Evolutionary conservation across 257 asterid genomes (phyloP).

Genomic region (Lycium barbarum): DNA sequence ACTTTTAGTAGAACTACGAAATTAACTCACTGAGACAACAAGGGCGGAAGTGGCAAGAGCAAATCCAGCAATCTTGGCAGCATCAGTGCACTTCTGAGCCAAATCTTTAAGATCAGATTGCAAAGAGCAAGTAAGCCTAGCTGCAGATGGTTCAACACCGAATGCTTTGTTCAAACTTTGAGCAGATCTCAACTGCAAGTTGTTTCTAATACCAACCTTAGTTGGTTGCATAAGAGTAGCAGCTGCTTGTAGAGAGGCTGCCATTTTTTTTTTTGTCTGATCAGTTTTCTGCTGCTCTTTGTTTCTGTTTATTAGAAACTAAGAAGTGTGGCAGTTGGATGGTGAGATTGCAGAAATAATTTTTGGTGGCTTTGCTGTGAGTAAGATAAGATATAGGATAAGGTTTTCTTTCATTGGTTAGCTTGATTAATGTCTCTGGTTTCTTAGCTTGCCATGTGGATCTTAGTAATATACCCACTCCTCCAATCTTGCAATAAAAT

Average conservation of each 20-base stretch:
- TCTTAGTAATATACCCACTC: slow-evolving; percentile 33
- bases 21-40: slow-evolving; percentile 66
- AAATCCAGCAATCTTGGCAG: slow-evolving; percentile 93
- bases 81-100: slow-evolving; percentile 80
- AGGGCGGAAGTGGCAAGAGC: slow-evolving; percentile 99
- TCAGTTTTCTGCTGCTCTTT: not conserved
- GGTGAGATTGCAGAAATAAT: slow-evolving; percentile 31
- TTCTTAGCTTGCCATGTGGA: slow-evolving; percentile 56
- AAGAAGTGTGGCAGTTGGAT: slow-evolving; percentile 30
- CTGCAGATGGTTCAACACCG: slow-evolving; percentile 60
- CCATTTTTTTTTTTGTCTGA: slow-evolving; percentile 54
- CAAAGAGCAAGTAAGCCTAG: slow-evolving; percentile 77
- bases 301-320: slow-evolving; percentile 34
- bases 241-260: slow-evolving; percentile 86
- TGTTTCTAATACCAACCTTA: slow-evolving; percentile 62
- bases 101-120: slow-evolving; percentile 80
- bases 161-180: slow-evolving; percentile 62
- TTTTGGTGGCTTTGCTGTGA: slow-evolving; percentile 54
- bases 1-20: not conserved
- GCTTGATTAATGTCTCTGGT: slow-evolving; percentile 34
- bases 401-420: slow-evolving; percentile 63
- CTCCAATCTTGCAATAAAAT: slow-evolving; percentile 30
- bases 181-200: slow-evolving; percentile 62
- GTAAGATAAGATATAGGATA: slow-evolving; percentile 81
- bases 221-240: slow-evolving; percentile 91